A percentile compares a stretch with the other conserved stretches of the same genome.
phyloP scores from a whole-genome alignment of 176 grass and related monocot species.

The Phragmites australis region DNA sequence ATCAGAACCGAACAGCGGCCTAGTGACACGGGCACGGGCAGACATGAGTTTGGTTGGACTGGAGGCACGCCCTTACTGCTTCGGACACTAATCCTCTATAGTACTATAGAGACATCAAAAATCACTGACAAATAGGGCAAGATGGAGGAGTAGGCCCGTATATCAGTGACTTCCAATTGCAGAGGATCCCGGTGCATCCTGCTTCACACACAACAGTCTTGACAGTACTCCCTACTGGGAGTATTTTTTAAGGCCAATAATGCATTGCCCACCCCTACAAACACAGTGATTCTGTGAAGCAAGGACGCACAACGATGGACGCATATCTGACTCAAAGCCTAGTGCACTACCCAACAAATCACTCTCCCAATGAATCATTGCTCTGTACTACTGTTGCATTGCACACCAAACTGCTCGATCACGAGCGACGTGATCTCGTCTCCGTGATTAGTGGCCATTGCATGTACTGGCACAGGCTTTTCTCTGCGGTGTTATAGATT shows the following conservation, averaged over 20 bases:
- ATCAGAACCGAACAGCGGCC: not conserved
- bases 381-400: not conserved
- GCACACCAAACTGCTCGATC: not conserved
- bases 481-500: not conserved
- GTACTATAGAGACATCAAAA: too few species aligned
- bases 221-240: not conserved
- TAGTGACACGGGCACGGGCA: not conserved
- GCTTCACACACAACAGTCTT: not conserved
- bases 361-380: constrained; percentile 12
- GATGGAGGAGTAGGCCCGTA: too few species aligned
- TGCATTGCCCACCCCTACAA: not conserved
- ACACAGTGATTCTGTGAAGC: not conserved
- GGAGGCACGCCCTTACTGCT: not conserved
- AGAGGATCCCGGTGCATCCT: too few species aligned
- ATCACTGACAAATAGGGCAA: too few species aligned
- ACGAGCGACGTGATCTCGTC: not conserved
- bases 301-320: too few species aligned
- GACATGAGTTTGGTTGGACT: not conserved
- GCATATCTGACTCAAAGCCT: constrained; percentile 14
- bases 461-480: not conserved
- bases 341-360: constrained; percentile 17
- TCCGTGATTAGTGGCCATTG: constrained; percentile 20
- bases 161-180: too few species aligned
- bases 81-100: too few species aligned
- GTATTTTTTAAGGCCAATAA: constrained; percentile 7